Evolutionary conservation across 2,329 filamentous ascomycete species (phyloP).

Genomic region (Fusarium secorum): DNA sequence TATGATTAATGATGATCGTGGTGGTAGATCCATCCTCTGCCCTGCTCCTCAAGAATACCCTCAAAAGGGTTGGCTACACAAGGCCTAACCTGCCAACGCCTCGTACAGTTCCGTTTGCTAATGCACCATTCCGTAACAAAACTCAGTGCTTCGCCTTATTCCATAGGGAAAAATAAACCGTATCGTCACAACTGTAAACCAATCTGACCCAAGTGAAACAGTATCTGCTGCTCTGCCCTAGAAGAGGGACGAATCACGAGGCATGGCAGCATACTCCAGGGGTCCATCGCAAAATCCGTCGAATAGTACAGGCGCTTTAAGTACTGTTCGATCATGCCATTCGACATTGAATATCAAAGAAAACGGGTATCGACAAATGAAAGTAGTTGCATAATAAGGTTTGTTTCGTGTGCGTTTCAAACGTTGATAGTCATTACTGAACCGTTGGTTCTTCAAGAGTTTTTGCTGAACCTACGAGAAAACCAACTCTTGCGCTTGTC

Average conservation of each 20-base stretch:
- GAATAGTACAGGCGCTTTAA: conserved; percentile 2
- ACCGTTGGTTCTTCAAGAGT: conserved; percentile 31
- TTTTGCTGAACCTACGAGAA: conserved; percentile 79
- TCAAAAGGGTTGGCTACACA: conserved; percentile 22
- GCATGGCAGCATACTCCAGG: conserved; percentile 10
- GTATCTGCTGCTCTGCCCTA: conserved; percentile 3
- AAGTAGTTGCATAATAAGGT: conserved; percentile 20
- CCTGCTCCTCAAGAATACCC: conserved; percentile 19
- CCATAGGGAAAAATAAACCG: conserved; percentile 11
- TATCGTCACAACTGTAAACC: conserved; percentile 15
- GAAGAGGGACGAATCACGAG: conserved; percentile 6
- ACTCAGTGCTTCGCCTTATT: conserved; percentile 40
- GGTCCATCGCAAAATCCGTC: conserved; percentile 3
- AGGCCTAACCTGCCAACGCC: conserved; percentile 38
- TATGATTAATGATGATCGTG: conserved; percentile 40
- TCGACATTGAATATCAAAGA: conserved; percentile 19
- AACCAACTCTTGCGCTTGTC: conserved; percentile 95
- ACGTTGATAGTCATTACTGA: conserved; percentile 8
- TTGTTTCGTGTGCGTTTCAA: conserved; percentile 17
- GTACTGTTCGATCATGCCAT: neutral
- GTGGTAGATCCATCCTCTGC: conserved; percentile 36
- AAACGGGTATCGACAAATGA: conserved; percentile 43
- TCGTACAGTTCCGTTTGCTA: conserved; percentile 40
- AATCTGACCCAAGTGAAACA: conserved; percentile 24
- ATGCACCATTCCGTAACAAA: conserved; percentile 37